Conservation (phyloP, 202 grass and related monocot species). For the Cymbopogon flexuosus region DNA sequence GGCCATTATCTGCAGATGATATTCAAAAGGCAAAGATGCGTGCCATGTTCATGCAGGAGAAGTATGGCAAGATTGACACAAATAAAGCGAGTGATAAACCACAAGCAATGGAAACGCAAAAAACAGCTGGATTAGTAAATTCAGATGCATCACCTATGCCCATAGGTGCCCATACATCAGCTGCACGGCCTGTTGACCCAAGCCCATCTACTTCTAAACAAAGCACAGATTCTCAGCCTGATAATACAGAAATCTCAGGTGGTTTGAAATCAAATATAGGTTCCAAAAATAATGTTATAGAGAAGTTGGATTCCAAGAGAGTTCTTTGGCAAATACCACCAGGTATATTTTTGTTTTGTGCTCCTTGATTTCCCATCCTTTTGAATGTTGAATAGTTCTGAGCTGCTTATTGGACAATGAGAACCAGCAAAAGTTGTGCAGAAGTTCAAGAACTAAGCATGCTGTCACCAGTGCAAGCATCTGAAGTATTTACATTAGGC, state of each 20-base stretch:
- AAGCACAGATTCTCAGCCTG: conserved; percentile 22
- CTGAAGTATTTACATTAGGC: conserved; percentile 15
- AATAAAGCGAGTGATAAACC: conserved; percentile 40
- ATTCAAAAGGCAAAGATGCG: conserved; percentile 98
- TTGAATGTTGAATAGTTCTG: conserved; percentile 23
- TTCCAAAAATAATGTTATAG: conserved; percentile 38
- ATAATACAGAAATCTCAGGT: conserved; percentile 32
- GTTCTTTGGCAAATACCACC: conserved; percentile 72
- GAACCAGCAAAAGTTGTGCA: not conserved
- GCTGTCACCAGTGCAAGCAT: not conserved
- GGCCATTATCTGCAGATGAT: conserved; percentile 92
- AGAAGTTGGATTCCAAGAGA: conserved; percentile 67
- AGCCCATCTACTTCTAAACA: conserved; percentile 30
- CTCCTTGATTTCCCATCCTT: conserved; percentile 27
- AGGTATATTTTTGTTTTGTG: conserved; percentile 65
- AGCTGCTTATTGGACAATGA: conserved; percentile 19
- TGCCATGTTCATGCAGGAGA: conserved; percentile 89
- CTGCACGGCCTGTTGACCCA: conserved; percentile 18
- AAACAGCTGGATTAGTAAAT: conserved; percentile 23
- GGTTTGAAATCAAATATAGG: conserved; percentile 29
- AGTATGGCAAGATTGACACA: conserved; percentile 67
- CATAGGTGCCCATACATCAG: conserved; percentile 14
- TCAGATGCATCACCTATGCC: conserved; percentile 12
- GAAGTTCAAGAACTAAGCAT: conserved; percentile 16
- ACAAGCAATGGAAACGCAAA: conserved; percentile 31